These are phyloP conservation scores for Hemisphaericaspora subhashii DNA, from an alignment of 1,139 yeast genomes.

Conservation along the genomic window DNA sequence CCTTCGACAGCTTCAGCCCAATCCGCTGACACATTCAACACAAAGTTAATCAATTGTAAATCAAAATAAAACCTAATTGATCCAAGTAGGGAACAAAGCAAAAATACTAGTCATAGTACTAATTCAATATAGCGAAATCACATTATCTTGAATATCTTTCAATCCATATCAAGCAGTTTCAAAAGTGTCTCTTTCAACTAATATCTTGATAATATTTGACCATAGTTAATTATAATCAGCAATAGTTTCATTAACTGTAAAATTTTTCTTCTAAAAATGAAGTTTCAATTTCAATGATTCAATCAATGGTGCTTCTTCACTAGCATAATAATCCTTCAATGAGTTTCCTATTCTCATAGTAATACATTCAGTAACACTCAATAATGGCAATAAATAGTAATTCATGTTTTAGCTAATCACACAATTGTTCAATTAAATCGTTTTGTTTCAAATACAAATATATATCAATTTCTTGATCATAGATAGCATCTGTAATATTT, in stretches of 20 bases:
- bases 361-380: too few relatives aligned
- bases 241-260: background rate
- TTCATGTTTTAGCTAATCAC: constrained; percentile 4
- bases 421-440: constrained; percentile 5
- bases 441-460: background rate
- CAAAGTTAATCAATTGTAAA: too few relatives aligned
- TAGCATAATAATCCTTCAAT: too few relatives aligned
- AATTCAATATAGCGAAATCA: background rate
- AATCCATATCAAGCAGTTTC: background rate
- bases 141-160: background rate
- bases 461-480: background rate
- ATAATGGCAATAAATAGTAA: background rate
- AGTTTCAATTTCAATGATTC: background rate
- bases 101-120: background rate
- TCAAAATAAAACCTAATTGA: too few relatives aligned
- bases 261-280: background rate
- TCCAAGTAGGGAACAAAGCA: background rate
- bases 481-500: constrained; percentile 1
- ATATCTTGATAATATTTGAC: background rate
- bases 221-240: background rate
- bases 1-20: too few relatives aligned
- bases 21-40: too few relatives aligned
- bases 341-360: too few relatives aligned
- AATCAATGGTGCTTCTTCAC: background rate
- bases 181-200: background rate